Conservation (phyloP, 768 basidiomycete genomes). For the Leucosporidium scottii region DNA sequence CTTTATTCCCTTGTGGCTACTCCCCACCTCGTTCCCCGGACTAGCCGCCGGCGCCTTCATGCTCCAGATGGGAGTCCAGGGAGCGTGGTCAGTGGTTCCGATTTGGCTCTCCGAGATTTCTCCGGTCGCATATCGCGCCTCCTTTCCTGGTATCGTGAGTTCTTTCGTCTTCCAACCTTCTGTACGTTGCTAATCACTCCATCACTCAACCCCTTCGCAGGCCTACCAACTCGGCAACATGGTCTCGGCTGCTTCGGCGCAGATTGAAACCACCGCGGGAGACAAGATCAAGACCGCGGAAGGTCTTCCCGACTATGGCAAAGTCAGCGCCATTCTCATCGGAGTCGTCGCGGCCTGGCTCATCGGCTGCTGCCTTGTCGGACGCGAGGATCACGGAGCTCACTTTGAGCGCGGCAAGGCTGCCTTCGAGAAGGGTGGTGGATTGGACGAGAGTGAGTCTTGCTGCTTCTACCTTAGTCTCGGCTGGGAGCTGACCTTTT, state of each 20-base stretch:
- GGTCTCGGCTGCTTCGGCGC: slow-evolving; percentile 58
- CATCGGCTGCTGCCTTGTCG: slow-evolving; percentile 66
- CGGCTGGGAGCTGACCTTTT: too few species aligned
- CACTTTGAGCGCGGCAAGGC: slow-evolving; percentile 75
- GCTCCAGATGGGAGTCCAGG: slow-evolving; percentile 52
- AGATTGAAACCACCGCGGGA: slow-evolving; percentile 71
- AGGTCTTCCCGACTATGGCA: slow-evolving; percentile 24
- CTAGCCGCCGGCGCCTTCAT: slow-evolving; percentile 81
- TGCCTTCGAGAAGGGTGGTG: slow-evolving; percentile 2
- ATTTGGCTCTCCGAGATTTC: slow-evolving; percentile 77
- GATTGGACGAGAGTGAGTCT: slow-evolving; percentile 1
- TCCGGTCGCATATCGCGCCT: slow-evolving; percentile 76
- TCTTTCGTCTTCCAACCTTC: slow-evolving; percentile 38
- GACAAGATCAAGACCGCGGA: slow-evolving; percentile 51
- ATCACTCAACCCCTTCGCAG: too few species aligned
- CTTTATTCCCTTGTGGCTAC: slow-evolving; percentile 62
- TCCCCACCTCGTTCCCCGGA: slow-evolving; percentile 60
- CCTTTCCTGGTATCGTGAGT: too few species aligned
- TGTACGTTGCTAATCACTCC: too few species aligned
- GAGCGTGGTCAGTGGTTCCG: slow-evolving; percentile 47
- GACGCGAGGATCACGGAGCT: slow-evolving; percentile 66
- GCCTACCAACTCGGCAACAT: slow-evolving; percentile 78
- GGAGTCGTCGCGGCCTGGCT: slow-evolving; percentile 71
- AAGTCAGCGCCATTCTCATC: slow-evolving; percentile 61
- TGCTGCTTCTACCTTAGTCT: too few species aligned